Evolutionary conservation across 23 red algal species (phyloP).

Genomic region (Gracilaria caudata): DNA sequence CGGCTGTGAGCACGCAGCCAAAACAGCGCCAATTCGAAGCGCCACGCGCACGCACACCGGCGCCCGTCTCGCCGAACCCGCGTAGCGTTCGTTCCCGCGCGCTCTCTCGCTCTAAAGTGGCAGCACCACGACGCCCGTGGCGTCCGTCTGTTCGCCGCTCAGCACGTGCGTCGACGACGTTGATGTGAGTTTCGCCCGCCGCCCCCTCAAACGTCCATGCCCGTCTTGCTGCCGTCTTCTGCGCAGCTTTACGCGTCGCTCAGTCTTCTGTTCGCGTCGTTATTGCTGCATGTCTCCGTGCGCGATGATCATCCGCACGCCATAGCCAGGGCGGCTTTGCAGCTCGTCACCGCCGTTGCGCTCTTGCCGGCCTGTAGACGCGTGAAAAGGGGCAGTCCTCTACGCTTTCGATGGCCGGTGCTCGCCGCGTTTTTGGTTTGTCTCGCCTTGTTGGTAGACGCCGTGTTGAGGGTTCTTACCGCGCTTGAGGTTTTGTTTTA

Average conservation of each 20-base stretch:
- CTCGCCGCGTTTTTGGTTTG: slow-evolving; percentile 33
- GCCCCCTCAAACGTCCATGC: slow-evolving; percentile 6
- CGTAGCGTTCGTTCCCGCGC: too few relatives aligned
- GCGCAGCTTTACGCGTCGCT: slow-evolving; percentile 24
- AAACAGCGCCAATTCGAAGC: neutral
- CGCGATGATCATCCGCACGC: slow-evolving; percentile 40
- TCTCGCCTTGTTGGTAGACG: slow-evolving; percentile 31
- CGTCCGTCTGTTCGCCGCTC: neutral
- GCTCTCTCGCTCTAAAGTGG: neutral
- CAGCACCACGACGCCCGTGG: neutral
- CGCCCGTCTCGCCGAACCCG: neutral
- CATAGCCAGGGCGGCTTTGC: slow-evolving; percentile 28
- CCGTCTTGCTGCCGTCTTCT: slow-evolving; percentile 21
- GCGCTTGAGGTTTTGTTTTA: slow-evolving; percentile 40
- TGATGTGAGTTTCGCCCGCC: neutral
- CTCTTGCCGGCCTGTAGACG: slow-evolving; percentile 8
- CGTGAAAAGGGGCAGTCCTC: neutral
- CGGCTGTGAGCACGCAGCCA: neutral
- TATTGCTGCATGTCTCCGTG: slow-evolving; percentile 17
- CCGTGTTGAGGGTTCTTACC: slow-evolving; percentile 46
- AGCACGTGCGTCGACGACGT: neutral
- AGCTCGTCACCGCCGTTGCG: slow-evolving; percentile 23
- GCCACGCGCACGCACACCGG: neutral
- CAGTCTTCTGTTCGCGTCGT: slow-evolving; percentile 6
- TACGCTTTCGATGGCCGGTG: slow-evolving; percentile 21